Evolutionary conservation across 2,329 filamentous ascomycete genomes (phyloP).

Genomic region (Aspergillus texensis): DNA sequence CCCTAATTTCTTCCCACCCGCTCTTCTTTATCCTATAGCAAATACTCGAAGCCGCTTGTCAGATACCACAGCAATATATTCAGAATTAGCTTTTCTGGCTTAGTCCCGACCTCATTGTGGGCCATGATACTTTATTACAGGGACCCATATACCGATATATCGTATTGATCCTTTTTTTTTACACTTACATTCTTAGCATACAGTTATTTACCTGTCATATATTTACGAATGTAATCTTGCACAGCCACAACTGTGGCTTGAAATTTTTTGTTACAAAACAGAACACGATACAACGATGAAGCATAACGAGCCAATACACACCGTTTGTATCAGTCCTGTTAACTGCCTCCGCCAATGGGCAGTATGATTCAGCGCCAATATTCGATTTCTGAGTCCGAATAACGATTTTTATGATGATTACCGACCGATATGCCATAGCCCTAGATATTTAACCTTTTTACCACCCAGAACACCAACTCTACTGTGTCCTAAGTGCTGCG

Average conservation of each 20-base stretch:
- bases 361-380: neutral
- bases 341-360: too few species aligned
- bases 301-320: neutral
- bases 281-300: neutral
- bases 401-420: neutral
- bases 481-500: neutral
- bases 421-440: neutral
- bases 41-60: neutral
- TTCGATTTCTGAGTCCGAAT: neutral
- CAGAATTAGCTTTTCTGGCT: neutral
- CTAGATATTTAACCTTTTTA: neutral
- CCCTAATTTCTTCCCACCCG: neutral
- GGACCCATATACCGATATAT: neutral
- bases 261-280: neutral
- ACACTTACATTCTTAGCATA: neutral
- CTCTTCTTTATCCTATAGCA: neutral
- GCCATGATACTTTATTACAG: neutral
- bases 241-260: neutral
- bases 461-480: neutral
- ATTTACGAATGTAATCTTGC: neutral
- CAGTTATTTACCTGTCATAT: neutral
- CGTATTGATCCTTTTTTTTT: neutral
- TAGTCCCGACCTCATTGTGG: neutral
- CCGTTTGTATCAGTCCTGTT: neutral
- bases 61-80: neutral